Percentiles rank a stretch among this genome's conserved stretches.
Conservation (phyloP, 2,329 filamentous ascomycete species). For the Diplodia scrobiculata region DNA sequence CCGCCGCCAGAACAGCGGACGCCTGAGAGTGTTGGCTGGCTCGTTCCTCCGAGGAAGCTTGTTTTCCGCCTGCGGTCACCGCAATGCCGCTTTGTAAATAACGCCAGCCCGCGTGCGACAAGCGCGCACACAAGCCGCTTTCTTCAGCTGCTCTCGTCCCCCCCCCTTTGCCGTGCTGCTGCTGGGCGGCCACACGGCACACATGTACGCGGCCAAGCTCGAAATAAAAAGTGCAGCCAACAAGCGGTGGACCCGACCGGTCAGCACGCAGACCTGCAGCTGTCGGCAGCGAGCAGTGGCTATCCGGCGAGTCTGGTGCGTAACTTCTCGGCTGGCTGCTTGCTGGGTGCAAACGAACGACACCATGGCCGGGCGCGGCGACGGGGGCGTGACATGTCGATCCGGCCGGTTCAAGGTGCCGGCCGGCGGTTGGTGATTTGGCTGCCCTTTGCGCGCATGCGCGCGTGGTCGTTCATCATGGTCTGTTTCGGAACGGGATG, state of each 20-base stretch:
- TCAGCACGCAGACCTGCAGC: not conserved
- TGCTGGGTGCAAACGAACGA: slow-evolving; percentile 3
- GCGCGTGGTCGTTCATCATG: not conserved
- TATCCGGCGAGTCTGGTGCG: slow-evolving; percentile 10
- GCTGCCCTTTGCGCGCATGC: not conserved
- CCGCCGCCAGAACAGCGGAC: not conserved
- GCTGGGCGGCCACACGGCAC: too few species aligned
- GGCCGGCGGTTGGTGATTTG: not conserved
- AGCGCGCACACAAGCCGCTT: not conserved
- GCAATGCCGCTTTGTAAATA: not conserved
- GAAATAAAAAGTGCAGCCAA: too few species aligned
- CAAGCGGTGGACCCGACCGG: slow-evolving; percentile 1
- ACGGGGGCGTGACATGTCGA: not conserved
- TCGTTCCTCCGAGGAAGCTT: slow-evolving; percentile 14
- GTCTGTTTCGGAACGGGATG: not conserved
- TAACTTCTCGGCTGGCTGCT: slow-evolving; percentile 11
- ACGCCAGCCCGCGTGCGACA: slow-evolving; percentile 16
- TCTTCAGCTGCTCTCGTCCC: not conserved
- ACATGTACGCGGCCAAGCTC: not conserved
- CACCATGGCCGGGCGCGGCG: not conserved
- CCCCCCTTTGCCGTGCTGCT: slow-evolving; percentile 1
- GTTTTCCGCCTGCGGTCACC: slow-evolving; percentile 6
- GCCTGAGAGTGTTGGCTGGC: not conserved
- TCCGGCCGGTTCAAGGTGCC: not conserved
- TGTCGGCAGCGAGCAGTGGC: not conserved